Evolutionary conservation across 805 yeast genomes (phyloP).

Genomic region (Yarrowia sp.): DNA sequence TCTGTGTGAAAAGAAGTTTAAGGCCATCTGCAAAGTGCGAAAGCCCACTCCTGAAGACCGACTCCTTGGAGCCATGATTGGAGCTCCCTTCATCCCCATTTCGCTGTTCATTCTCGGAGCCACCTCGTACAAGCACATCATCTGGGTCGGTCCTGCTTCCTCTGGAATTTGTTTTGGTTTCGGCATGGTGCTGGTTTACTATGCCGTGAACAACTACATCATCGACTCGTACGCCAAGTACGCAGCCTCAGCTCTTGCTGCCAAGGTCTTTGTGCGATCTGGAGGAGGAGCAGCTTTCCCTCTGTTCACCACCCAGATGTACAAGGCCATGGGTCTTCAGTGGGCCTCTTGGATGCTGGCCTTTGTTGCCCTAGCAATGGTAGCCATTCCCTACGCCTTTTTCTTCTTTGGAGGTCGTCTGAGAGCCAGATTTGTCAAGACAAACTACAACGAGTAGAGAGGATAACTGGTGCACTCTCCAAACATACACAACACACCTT

Average conservation of each 20-base stretch:
- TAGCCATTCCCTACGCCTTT: constrained; percentile 60
- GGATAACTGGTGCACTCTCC: too few species aligned
- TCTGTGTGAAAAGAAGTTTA: constrained; percentile 67
- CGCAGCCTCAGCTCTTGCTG: constrained; percentile 65
- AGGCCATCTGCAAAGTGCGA: constrained; percentile 55
- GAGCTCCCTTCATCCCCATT: constrained; percentile 56
- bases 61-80: constrained; percentile 59
- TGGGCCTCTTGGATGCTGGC: constrained; percentile 66
- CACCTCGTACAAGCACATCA: constrained; percentile 57
- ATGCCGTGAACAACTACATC: constrained; percentile 75
- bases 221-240: constrained; percentile 81
- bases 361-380: constrained; percentile 57
- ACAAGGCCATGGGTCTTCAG: constrained; percentile 56
- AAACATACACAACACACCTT: too few species aligned
- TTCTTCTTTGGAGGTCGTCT: constrained; percentile 56
- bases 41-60: constrained; percentile 64
- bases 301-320: constrained; percentile 63
- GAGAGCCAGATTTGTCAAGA: constrained; percentile 45
- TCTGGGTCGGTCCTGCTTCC: constrained; percentile 63
- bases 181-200: constrained; percentile 63
- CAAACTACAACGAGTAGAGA: constrained; percentile 23
- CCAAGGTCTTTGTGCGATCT: constrained; percentile 66
- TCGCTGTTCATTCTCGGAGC: constrained; percentile 69
- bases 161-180: constrained; percentile 62
- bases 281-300: constrained; percentile 68